phyloP scores from a whole-genome alignment of 2,329 filamentous ascomycete genomes.

The Aspergillus hiratsukae region DNA sequence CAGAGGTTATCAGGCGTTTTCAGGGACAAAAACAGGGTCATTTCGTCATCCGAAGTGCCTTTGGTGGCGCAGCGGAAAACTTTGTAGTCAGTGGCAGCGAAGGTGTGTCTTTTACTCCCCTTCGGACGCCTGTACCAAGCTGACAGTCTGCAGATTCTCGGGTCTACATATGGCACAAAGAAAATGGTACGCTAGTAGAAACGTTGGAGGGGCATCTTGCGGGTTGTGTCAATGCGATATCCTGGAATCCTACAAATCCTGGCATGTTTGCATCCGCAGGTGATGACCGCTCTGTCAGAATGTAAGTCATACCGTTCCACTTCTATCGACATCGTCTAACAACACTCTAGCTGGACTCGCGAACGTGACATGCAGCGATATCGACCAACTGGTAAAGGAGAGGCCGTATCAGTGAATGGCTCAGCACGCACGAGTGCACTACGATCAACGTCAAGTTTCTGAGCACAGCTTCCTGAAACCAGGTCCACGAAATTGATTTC shows the following conservation, averaged over 20 bases:
- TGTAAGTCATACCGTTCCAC: constrained; percentile 54
- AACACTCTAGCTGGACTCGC: constrained; percentile 30
- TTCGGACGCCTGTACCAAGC: background rate
- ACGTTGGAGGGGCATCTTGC: constrained; percentile 68
- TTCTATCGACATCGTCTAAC: constrained; percentile 3
- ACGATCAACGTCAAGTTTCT: constrained; percentile 35
- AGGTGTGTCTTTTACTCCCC: constrained; percentile 49
- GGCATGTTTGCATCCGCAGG: constrained; percentile 86
- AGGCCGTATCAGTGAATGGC: constrained; percentile 29
- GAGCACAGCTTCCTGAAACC: constrained; percentile 5
- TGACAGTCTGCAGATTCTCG: constrained; percentile 50
- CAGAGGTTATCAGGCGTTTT: constrained; percentile 68
- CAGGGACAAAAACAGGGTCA: constrained; percentile 69
- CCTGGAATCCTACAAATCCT: constrained; percentile 82
- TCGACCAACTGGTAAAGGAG: constrained; percentile 22
- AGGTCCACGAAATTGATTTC: background rate
- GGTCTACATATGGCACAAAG: constrained; percentile 88
- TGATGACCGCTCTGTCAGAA: constrained; percentile 78
- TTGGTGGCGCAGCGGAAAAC: constrained; percentile 86
- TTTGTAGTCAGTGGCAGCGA: constrained; percentile 91
- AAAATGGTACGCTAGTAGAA: constrained; percentile 70
- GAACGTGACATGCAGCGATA: constrained; percentile 26
- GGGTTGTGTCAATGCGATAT: constrained; percentile 77
- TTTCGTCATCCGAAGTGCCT: constrained; percentile 74
- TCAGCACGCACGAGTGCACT: constrained; percentile 39